Evolutionary conservation across 1,284 basidiomycete species (phyloP).

Genomic region (Leccinum variabile): DNA sequence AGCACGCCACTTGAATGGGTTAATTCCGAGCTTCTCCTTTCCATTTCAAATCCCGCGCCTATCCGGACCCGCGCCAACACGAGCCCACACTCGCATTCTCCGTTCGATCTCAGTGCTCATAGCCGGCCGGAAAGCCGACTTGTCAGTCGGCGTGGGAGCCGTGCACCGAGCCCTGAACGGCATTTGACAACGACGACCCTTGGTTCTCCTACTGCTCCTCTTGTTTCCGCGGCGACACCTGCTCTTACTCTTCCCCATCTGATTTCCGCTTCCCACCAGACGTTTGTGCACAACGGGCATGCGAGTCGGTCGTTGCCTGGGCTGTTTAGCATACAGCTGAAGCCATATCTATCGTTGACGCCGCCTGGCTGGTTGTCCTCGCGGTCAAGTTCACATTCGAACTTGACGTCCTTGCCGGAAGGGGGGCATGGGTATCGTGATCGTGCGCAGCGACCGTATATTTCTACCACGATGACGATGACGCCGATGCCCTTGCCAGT

Average conservation of each 20-base stretch:
- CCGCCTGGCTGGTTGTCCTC: constrained; percentile 39
- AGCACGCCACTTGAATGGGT: constrained; percentile 70
- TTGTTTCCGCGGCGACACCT: background rate
- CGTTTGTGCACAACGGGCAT: constrained; percentile 52
- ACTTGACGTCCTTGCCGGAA: constrained; percentile 29
- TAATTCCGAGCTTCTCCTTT: constrained; percentile 78
- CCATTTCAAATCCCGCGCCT: constrained; percentile 45
- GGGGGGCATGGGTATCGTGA: background rate
- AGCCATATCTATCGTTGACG: constrained; percentile 46
- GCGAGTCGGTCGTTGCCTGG: constrained; percentile 52
- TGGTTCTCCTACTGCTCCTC: background rate
- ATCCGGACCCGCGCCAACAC: constrained; percentile 23
- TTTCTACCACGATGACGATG: background rate
- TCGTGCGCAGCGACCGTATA: background rate
- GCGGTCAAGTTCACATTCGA: constrained; percentile 39
- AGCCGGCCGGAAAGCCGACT: constrained; percentile 39
- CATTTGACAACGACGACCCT: constrained; percentile 22
- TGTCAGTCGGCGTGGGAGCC: constrained; percentile 47
- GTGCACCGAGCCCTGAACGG: constrained; percentile 52
- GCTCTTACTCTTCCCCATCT: background rate
- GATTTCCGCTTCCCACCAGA: constrained; percentile 34
- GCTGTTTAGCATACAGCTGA: constrained; percentile 62
- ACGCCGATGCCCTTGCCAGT: background rate
- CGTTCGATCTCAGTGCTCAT: constrained; percentile 23
- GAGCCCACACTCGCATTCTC: constrained; percentile 19